These are phyloP conservation scores for Pleurozium schreberi DNA, from an alignment of 225 moss, liverwort and hornwort species.

Conservation along the genomic window DNA sequence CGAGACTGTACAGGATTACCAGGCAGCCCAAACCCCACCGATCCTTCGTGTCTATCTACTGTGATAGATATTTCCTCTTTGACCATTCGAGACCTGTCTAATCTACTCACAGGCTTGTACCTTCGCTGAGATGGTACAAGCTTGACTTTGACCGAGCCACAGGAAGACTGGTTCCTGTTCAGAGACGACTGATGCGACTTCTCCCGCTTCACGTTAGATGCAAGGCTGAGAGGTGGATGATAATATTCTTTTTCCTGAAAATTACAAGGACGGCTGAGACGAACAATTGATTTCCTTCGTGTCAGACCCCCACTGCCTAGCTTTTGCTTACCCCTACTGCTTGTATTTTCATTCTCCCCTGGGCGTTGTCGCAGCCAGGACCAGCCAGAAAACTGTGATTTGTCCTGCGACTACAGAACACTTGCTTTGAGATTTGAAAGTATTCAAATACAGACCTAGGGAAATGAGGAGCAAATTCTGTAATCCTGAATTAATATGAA, in stretches of 20 bases:
- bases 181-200: not conserved
- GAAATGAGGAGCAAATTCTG: not conserved
- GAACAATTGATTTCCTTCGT: constrained; percentile 7
- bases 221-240: not conserved
- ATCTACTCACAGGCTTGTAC: not conserved
- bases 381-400: not conserved
- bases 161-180: not conserved
- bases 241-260: not conserved
- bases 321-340: not conserved
- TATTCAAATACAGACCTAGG: not conserved
- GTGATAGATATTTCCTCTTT: not conserved
- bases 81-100: not conserved
- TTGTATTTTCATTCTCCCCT: not conserved
- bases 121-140: not conserved
- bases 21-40: constrained; percentile 59
- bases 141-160: not conserved
- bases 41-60: constrained; percentile 1
- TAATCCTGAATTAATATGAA: not conserved
- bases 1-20: constrained; percentile 13
- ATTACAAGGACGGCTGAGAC: not conserved
- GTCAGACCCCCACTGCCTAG: not conserved
- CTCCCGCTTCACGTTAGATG: not conserved
- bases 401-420: constrained; percentile 1
- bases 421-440: not conserved
- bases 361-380: constrained; percentile 7